These are phyloP conservation scores for Saxophila tyrrhenica DNA, from an alignment of 495 filamentous ascomycete species.

Conservation along the genomic window DNA sequence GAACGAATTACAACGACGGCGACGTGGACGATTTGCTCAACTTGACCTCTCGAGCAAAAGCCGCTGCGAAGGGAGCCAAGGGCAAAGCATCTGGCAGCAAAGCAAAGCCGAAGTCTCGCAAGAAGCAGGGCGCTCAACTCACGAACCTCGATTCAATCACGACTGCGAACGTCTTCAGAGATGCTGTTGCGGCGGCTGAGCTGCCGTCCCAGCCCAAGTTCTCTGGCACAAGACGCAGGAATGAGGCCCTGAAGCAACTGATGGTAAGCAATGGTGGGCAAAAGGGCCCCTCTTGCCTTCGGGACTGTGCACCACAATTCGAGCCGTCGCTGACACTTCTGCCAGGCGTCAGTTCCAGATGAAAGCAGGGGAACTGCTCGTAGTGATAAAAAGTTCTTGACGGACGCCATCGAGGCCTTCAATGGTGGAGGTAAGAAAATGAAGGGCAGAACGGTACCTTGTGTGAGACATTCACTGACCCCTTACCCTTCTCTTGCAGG, in stretches of 20 bases:
- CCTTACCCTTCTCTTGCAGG: constrained; percentile 15
- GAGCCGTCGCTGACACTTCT: too few species aligned
- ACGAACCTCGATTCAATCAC: constrained; percentile 4
- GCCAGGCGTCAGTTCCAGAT: too few species aligned
- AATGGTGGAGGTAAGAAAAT: too few species aligned
- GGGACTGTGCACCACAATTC: too few species aligned
- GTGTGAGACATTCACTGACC: not conserved
- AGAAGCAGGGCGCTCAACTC: not conserved
- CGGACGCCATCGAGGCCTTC: not conserved
- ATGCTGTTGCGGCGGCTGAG: constrained; percentile 15
- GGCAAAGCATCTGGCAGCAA: not conserved
- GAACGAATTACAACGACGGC: not conserved
- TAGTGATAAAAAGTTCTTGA: constrained; percentile 11
- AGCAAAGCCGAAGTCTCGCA: not conserved
- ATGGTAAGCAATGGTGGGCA: too few species aligned
- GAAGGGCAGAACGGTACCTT: too few species aligned
- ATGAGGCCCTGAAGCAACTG: constrained; percentile 23
- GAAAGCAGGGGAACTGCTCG: constrained; percentile 12
- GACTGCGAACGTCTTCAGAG: constrained; percentile 21
- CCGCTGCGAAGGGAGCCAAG: not conserved
- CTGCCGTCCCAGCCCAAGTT: constrained; percentile 16
- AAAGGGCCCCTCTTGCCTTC: too few species aligned
- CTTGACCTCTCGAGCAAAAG: not conserved
- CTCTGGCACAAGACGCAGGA: constrained; percentile 10
- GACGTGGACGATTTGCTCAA: not conserved